Base-by-base conservation (phyloP, 805 yeast species). In the Phaffomyces opuntiae region DNA sequence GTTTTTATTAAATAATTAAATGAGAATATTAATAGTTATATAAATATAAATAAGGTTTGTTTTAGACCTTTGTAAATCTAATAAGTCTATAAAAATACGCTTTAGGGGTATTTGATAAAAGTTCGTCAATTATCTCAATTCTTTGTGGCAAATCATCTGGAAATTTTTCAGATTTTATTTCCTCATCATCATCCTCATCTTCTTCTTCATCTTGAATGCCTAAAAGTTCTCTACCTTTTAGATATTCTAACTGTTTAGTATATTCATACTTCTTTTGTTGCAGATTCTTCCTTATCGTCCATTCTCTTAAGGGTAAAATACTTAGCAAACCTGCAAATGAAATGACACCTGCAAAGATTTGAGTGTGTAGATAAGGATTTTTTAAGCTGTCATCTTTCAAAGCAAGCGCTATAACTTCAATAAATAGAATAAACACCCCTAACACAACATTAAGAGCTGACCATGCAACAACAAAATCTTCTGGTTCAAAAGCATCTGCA, bases 361-460 rank as follows among this genome's bases (percentile, higher is more conserved):
- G 87, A 0, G 83, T 70, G 52, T 80, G 70, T 13, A 75, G 54
- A 52, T 72, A 82, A 2, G 87, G 86, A 9, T 51, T 49, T 12
- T 53, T 39, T 7, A 59, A 40, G 0, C 44, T 29, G 25, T 56
- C 43, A 12, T 56, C 63, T 41, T 65, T 68, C 41, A 79, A 53
- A 0, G 76, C 68, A 41, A 79, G 70, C 0, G 80, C 83, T 41
- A 80, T 71, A 3, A 77, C 74, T 57, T 80, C 85, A 7, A 77
- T 68, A n/a, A 72, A 71, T 16, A 78, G 57, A 9, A 71, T 61
- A 26, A 63, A 50, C 7, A 68, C 58, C 0, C 69, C 61, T 40
- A 65, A 60, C 2, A 53, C 42, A 36, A 62, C 49, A 44, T 64
- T 67, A 27, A 69, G 59, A 39, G 64, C 60, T 3, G 68, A 59